phyloP scores from a whole-genome alignment of 108 stramenopile genomes.

The Fragilaria crotonensis region DNA sequence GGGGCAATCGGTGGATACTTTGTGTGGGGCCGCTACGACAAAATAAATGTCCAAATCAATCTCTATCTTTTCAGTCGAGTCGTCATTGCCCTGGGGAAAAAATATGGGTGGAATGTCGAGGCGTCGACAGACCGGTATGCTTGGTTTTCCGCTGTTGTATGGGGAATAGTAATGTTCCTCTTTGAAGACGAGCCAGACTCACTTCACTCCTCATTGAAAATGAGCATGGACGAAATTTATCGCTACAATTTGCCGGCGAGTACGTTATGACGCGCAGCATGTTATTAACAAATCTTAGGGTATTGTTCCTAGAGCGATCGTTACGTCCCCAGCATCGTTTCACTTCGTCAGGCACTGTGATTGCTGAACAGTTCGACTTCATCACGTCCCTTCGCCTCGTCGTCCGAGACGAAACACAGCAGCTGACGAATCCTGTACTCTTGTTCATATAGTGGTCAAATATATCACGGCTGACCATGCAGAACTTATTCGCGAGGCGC shows the following conservation, averaged over 20 bases:
- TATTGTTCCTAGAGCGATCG: too few species aligned
- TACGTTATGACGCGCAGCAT: too few species aligned
- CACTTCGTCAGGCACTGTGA: too few species aligned
- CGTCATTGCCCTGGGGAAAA: conserved; percentile 44
- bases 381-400: too few species aligned
- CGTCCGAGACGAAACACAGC: too few species aligned
- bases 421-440: too few species aligned
- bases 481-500: too few species aligned
- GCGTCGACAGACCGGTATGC: conserved; percentile 43
- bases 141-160: conserved; percentile 50
- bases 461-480: too few species aligned
- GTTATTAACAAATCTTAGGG: too few species aligned
- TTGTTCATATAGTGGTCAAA: too few species aligned
- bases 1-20: conserved; percentile 72
- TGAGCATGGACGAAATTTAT: conserved; percentile 87
- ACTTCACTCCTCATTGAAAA: conserved; percentile 63
- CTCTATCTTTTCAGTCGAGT: conserved; percentile 79
- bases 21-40: conserved; percentile 76
- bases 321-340: too few species aligned
- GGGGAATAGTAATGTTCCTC: conserved; percentile 76
- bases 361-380: too few species aligned
- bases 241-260: conserved; percentile 32
- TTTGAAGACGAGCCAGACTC: conserved; percentile 78
- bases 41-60: conserved; percentile 72
- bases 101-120: conserved; percentile 6